These are phyloP conservation scores for Vitis cinerea DNA, from an alignment of 164 flowering plant genomes.

Conservation along the genomic window DNA sequence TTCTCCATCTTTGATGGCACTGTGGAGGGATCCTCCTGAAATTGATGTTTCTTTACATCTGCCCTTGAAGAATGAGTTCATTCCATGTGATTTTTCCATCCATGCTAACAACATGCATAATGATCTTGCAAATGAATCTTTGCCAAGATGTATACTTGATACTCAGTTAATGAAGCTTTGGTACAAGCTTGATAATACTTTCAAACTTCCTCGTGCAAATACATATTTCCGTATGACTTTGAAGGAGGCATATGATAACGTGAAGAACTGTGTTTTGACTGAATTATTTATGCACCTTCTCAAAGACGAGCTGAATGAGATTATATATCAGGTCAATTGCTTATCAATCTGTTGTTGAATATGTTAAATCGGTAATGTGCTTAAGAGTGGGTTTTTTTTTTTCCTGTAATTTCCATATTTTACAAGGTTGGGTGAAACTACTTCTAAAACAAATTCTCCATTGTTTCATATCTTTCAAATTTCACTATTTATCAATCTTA, in stretches of 20 bases:
- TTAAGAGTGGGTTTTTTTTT: not conserved
- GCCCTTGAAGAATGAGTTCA: conserved; percentile 82
- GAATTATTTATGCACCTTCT: conserved; percentile 83
- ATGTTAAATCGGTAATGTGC: not conserved
- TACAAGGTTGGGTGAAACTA: too few species aligned
- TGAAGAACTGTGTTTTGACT: conserved; percentile 65
- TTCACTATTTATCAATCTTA: too few species aligned
- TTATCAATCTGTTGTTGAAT: not conserved
- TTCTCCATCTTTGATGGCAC: conserved; percentile 51
- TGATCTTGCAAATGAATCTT: conserved; percentile 21
- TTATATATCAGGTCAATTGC: conserved; percentile 73
- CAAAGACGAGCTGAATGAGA: conserved; percentile 92
- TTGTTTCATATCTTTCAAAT: too few species aligned
- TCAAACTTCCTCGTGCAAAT: conserved; percentile 92
- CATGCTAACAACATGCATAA: conserved; percentile 31
- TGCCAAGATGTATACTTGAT: conserved; percentile 77
- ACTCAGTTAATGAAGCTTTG: conserved; percentile 77
- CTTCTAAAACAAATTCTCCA: too few species aligned
- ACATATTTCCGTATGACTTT: conserved; percentile 82
- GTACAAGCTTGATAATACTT: conserved; percentile 87
- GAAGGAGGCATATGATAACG: conserved; percentile 60
- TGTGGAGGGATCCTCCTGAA: conserved; percentile 79
- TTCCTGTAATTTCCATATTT: too few species aligned
- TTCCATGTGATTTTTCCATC: conserved; percentile 81
- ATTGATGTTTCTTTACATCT: conserved; percentile 67